Base-by-base conservation (phyloP, 1,139 yeast genomes). In the Fermentozyma sake region DNA sequence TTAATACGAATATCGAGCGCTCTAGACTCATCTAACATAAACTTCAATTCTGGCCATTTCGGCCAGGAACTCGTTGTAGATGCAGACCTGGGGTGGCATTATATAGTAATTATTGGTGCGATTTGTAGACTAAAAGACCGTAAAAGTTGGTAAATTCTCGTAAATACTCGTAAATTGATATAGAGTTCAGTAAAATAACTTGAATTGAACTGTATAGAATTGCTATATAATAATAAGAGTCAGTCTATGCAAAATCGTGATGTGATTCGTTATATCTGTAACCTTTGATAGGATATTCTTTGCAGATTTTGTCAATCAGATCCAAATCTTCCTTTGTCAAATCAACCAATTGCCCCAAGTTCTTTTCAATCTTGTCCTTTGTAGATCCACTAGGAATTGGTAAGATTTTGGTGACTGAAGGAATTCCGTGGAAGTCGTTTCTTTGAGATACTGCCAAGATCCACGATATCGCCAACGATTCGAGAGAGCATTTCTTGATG, bases 351-450 rank as follows among this genome's bases (percentile, higher is more conserved):
- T 39, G 41, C 6, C 68, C 60, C 38, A 71, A 62, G 55, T 83
- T 84, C 46, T 73, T 80, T 28, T 66, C 63, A 16, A 80, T 74
- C 47, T 83, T 76, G 10, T 54, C 65, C 7, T 59, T 57, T 14
- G 77, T 70, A 5, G 86, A 68, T 7, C 84, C 77, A 30, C 87
- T 79, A 14, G 95, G 95, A 48, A 85, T 82, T 22, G 95, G 94
- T 23, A 86, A 54, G 27, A 84, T 66, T 31, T 61, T 65, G 10
- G 86, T 73, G 34, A 69, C 72, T 24, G 52, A 62, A 43, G 45
- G 50, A 26, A 46, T 61, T 40, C 61, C 71, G 24, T 40, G 35
- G 31, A 42, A 58, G 24, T 54, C 46, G 23, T 42, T 34, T 6
- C 44, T 38, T 6, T 49, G 55, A 0, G 64, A 54, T 15, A 61